Conservation (phyloP, 768 basidiomycete genomes). For the Strobilomyces confusus region DNA sequence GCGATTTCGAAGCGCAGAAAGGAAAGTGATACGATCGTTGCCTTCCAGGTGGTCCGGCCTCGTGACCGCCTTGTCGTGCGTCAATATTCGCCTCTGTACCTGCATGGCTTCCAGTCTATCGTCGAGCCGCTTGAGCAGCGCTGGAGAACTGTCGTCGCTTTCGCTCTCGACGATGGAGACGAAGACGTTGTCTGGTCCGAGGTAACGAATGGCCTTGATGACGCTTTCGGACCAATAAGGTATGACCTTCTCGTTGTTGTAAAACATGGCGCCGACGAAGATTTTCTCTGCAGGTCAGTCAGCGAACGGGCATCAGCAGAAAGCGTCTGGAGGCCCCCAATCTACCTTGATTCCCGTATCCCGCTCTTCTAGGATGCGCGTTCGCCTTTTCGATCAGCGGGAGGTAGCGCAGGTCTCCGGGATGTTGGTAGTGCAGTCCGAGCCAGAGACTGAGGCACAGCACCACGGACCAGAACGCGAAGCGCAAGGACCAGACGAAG, state of each 20-base stretch:
- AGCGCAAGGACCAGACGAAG: not conserved
- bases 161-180: conserved; percentile 41
- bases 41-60: conserved; percentile 2
- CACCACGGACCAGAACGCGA: conserved; percentile 5
- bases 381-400: conserved; percentile 14
- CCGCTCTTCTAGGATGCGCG: conserved; percentile 8
- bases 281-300: conserved; percentile 8
- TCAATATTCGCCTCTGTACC: conserved; percentile 14
- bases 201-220: conserved; percentile 25
- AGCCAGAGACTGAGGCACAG: conserved; percentile 2
- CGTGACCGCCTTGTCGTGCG: conserved; percentile 1
- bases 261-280: conserved; percentile 34
- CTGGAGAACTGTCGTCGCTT: conserved; percentile 16
- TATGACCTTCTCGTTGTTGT: conserved; percentile 35
- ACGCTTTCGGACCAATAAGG: conserved; percentile 38
- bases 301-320: not conserved
- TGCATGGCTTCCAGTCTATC: conserved; percentile 7
- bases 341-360: conserved; percentile 15
- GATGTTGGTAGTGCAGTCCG: not conserved
- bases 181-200: conserved; percentile 39
- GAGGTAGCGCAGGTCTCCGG: conserved; percentile 14
- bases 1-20: conserved; percentile 35
- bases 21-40: conserved; percentile 2
- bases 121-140: conserved; percentile 9
- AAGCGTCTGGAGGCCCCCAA: not conserved